Evolutionary conservation across 371 early-diverging fungal species (phyloP).

Genomic region (Blakeslea trispora): DNA sequence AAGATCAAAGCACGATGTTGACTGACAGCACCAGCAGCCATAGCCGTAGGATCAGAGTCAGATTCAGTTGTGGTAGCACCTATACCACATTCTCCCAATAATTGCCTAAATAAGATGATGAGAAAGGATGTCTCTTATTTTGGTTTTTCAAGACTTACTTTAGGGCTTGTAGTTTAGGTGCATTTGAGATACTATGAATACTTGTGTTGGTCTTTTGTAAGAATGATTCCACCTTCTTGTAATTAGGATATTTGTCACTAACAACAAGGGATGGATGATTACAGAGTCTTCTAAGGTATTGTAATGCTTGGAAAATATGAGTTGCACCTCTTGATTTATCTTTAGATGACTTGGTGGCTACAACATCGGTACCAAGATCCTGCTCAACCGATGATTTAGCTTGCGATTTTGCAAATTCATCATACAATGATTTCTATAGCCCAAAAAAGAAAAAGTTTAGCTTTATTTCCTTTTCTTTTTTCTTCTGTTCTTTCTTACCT

Average conservation of each 20-base stretch:
- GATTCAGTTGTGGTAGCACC: slow-evolving; percentile 62
- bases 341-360: slow-evolving; percentile 21
- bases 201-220: slow-evolving; percentile 61
- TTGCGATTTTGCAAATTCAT: slow-evolving; percentile 79
- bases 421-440: slow-evolving; percentile 80
- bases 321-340: slow-evolving; percentile 53
- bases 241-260: slow-evolving; percentile 85
- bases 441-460: background rate
- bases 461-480: background rate
- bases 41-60: slow-evolving; percentile 48
- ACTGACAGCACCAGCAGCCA: slow-evolving; percentile 68
- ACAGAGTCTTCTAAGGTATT: slow-evolving; percentile 94
- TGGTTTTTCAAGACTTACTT: slow-evolving; percentile 44
- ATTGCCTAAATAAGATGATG: slow-evolving; percentile 52
- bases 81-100: slow-evolving; percentile 93
- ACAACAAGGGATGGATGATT: slow-evolving; percentile 94
- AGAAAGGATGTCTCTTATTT: background rate
- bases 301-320: slow-evolving; percentile 96
- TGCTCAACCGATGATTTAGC: slow-evolving; percentile 56
- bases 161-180: slow-evolving; percentile 92
- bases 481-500: slow-evolving; percentile 31
- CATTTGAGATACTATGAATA: slow-evolving; percentile 84
- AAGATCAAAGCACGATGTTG: slow-evolving; percentile 97
- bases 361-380: slow-evolving; percentile 39
- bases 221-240: slow-evolving; percentile 62